Evolutionary conservation across 345 rosid species (phyloP).

Genomic region (Firmiana major): DNA sequence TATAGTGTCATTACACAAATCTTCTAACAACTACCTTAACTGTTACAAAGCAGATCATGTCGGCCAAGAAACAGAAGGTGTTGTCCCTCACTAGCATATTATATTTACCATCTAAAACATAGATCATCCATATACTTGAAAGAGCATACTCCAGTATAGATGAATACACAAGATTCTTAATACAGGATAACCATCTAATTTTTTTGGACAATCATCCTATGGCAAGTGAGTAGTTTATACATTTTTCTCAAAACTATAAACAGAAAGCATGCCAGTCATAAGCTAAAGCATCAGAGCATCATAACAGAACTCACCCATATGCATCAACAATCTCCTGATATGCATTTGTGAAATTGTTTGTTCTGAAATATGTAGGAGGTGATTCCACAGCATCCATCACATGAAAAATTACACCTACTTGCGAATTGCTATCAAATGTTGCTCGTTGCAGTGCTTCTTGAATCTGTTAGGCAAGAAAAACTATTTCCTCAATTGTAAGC

Average conservation of each 20-base stretch:
- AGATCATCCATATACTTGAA: neutral
- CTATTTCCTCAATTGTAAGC: conserved; percentile 15
- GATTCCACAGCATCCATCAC: conserved; percentile 79
- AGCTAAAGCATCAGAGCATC: conserved; percentile 4
- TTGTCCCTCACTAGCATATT: neutral
- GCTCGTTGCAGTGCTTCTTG: conserved; percentile 91
- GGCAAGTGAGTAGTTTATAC: neutral
- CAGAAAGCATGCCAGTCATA: neutral
- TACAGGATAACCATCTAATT: neutral
- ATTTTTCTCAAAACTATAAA: neutral
- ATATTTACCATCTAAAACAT: conserved; percentile 2
- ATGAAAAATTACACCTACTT: conserved; percentile 91
- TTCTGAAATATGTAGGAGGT: conserved; percentile 94
- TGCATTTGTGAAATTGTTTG: conserved; percentile 77
- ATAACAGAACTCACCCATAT: conserved; percentile 68
- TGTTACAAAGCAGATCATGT: neutral
- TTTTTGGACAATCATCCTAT: conserved; percentile 11
- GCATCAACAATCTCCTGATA: conserved; percentile 98
- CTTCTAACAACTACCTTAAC: neutral
- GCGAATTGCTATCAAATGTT: conserved; percentile 88
- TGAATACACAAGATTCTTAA: neutral
- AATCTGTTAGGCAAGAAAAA: conserved; percentile 50
- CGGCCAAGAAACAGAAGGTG: neutral
- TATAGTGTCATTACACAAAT: neutral
- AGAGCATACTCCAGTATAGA: neutral